Base-by-base conservation (phyloP, 2,329 filamentous ascomycete genomes). In the Orbilia javanica region DNA sequence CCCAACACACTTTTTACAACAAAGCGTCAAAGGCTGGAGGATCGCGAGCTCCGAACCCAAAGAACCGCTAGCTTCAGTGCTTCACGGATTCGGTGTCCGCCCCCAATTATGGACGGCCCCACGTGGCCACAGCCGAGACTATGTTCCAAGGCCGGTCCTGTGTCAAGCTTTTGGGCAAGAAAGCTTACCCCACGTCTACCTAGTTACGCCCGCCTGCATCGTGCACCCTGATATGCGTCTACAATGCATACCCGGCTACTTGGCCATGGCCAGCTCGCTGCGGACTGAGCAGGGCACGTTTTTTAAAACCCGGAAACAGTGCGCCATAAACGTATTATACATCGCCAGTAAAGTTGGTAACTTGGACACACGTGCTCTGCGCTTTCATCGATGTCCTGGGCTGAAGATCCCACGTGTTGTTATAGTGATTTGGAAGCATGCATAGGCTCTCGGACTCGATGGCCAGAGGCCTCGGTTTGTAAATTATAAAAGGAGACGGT, bases 131-230 rank as follows among this genome's bases (percentile, higher is more conserved):
- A n/a, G n/a, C n/a, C n/a, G n/a, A n/a, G n/a, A n/a, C n/a, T n/a
- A n/a, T n/a, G n/a, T n/a, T n/a, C n/a, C n/a, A n/a, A n/a, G n/a
- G n/a, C n/a, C n/a, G n/a, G n/a, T n/a, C n/a, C n/a, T 39, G 5
- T 55, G 34, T 46, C 10, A 55, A 48, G 42, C 46, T 29, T 64
- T 68, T 60, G 50, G 29, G 10, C n/a, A 46, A 68, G 39, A 68
- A 68, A 46, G 3, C 13, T 22, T 48, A 60, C 65, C 65, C 65
- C 65, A 68, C 65, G 65, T 68, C 65, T 68, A 68, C 65, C 65
- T 68, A 55, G 46, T 68, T 50, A 68, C 36, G 36, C 13, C 36
- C 34, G 11, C 36, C 36, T 57, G 50, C 36, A 48, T 57, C 36
- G 22, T 67, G 65, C 65, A 60, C 46, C 46, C 20, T 29, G 31